These are phyloP conservation scores for Glomus cerebriforme DNA, from an alignment of 192 early-diverging fungal genomes.

Conservation along the genomic window DNA sequence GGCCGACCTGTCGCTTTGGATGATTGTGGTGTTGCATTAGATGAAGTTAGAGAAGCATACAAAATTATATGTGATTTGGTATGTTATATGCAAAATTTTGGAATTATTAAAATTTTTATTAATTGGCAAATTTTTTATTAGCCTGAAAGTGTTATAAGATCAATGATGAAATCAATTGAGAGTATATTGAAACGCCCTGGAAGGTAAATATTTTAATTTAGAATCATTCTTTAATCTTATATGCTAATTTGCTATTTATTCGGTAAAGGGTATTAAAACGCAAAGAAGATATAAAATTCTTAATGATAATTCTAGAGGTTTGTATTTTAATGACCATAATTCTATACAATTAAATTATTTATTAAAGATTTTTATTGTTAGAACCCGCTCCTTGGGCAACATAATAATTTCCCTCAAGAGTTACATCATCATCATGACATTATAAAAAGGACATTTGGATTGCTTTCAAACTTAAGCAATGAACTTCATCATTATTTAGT, in stretches of 20 bases:
- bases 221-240: conserved; percentile 37
- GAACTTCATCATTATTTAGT: conserved; percentile 87
- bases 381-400: conserved; percentile 81
- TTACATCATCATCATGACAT: conserved; percentile 84
- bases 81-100: conserved; percentile 1
- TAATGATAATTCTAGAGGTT: conserved; percentile 86
- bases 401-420: conserved; percentile 76
- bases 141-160: conserved; percentile 61
- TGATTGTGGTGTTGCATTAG: conserved; percentile 63
- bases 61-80: conserved; percentile 61
- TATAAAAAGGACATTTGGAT: conserved; percentile 76
- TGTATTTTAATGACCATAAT: conserved; percentile 5
- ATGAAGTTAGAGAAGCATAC: conserved; percentile 66
- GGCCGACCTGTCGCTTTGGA: conserved; percentile 47
- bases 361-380: conserved; percentile 34
- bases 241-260: neutral
- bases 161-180: conserved; percentile 79
- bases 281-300: conserved; percentile 73
- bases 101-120: neutral
- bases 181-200: conserved; percentile 67
- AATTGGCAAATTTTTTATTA: conserved; percentile 27
- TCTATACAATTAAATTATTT: conserved; percentile 2
- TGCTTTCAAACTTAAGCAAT: conserved; percentile 79
- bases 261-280: conserved; percentile 41
- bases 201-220: conserved; percentile 35